phyloP scores from a whole-genome alignment of 164 flowering plant species.

The Euptelea pleiosperma region DNA sequence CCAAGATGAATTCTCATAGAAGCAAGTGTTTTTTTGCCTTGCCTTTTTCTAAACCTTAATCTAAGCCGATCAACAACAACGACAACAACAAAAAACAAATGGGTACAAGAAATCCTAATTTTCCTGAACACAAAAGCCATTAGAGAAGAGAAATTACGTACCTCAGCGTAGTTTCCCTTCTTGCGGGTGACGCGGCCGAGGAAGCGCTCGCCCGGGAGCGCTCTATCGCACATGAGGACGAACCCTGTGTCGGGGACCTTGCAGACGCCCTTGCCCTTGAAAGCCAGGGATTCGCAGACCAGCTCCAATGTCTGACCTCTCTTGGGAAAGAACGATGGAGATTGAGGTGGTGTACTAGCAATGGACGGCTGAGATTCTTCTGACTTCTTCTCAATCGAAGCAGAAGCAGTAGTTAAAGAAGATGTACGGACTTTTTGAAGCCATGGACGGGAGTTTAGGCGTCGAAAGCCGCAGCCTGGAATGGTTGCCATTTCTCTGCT shows the following conservation, averaged over 20 bases:
- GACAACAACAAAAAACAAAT: too few relatives aligned
- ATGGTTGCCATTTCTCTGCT: constrained; percentile 15
- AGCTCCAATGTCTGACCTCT: constrained; percentile 70
- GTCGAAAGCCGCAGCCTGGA: constrained; percentile 31
- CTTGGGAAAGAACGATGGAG: constrained; percentile 65
- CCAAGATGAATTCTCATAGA: too few relatives aligned
- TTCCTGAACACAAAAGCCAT: not conserved
- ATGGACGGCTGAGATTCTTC: constrained; percentile 9
- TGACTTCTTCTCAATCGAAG: constrained; percentile 10
- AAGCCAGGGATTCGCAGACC: constrained; percentile 80
- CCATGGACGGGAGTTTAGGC: constrained; percentile 30
- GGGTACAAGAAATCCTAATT: too few relatives aligned
- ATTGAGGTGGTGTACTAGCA: constrained; percentile 7
- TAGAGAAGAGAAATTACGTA: constrained; percentile 7
- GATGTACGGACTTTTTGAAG: constrained; percentile 25
- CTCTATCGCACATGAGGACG: constrained; percentile 88
- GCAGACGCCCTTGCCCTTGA: constrained; percentile 87
- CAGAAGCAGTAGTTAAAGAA: constrained; percentile 18
- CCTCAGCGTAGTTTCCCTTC: constrained; percentile 88
- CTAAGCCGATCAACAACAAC: not conserved
- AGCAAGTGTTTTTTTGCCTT: too few relatives aligned
- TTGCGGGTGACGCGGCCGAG: constrained; percentile 81
- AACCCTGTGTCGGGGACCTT: constrained; percentile 80
- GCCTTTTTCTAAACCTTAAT: too few relatives aligned
- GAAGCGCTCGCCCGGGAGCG: constrained; percentile 92